These are phyloP conservation scores for Solanum neorickii DNA, from an alignment of 257 asterid genomes.

Conservation along the genomic window DNA sequence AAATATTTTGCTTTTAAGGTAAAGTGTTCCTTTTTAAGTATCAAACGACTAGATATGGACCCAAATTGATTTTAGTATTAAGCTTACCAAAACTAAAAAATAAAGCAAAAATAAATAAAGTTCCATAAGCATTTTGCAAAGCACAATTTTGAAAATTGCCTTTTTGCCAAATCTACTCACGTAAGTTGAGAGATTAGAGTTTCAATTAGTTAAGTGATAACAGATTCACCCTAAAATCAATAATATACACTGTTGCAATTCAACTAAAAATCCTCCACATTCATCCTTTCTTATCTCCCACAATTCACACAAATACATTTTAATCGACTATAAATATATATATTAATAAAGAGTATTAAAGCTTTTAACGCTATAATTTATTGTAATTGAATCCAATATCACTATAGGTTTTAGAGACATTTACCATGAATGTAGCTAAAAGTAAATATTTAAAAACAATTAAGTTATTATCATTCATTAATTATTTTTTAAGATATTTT, in stretches of 20 bases:
- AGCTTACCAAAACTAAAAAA: neutral
- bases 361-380: too few relatives aligned
- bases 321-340: too few relatives aligned
- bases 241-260: too few relatives aligned
- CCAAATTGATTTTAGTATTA: neutral
- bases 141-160: neutral
- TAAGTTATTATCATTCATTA: too few relatives aligned
- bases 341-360: too few relatives aligned
- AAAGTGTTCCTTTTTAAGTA: neutral
- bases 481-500: too few relatives aligned
- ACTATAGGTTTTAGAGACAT: neutral
- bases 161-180: neutral
- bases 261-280: neutral
- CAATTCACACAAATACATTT: neutral
- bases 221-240: too few relatives aligned
- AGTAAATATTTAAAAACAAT: too few relatives aligned
- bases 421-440: too few relatives aligned
- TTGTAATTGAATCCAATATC: too few relatives aligned
- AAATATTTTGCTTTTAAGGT: too few relatives aligned
- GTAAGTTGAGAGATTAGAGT: neutral
- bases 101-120: neutral
- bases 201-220: neutral
- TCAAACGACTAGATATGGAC: neutral
- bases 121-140: neutral
- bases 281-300: neutral